Percentiles rank a stretch among this genome's conserved stretches.
Conservation (phyloP, 139 green algal genomes). For the Volvox reticuliferus region DNA sequence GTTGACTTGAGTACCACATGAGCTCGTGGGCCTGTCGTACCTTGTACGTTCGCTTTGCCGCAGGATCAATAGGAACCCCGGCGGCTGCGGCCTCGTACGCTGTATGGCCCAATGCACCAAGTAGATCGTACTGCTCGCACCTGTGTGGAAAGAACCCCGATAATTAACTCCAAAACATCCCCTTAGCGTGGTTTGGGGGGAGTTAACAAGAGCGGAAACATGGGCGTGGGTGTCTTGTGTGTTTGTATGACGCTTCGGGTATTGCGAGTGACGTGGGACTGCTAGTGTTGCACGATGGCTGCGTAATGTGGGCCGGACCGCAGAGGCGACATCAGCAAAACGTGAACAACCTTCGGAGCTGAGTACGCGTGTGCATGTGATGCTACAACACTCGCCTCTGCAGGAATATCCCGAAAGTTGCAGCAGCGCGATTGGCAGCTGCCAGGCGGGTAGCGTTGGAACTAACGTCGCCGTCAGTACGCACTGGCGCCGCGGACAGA, state of each 20-base stretch:
- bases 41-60: slow-evolving; percentile 43
- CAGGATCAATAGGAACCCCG: slow-evolving; percentile 27
- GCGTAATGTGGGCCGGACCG: no score
- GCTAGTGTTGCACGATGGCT: no score
- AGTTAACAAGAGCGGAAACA: no score
- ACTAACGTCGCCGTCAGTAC: not conserved
- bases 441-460: not conserved
- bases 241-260: no score
- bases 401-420: not conserved
- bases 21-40: not conserved
- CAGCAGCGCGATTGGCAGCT: not conserved
- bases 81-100: slow-evolving; percentile 5
- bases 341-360: no score
- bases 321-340: no score
- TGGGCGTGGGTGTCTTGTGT: no score
- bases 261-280: no score
- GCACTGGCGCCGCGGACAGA: slow-evolving; percentile 11
- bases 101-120: slow-evolving; percentile 27
- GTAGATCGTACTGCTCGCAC: slow-evolving; percentile 54
- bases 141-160: not conserved
- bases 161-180: no score
- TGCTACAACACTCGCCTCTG: not conserved
- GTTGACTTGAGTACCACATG: no score
- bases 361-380: no score
- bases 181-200: no score